Base-by-base conservation (phyloP, 345 rosid genomes). In the Lumnitzera racemosa region DNA sequence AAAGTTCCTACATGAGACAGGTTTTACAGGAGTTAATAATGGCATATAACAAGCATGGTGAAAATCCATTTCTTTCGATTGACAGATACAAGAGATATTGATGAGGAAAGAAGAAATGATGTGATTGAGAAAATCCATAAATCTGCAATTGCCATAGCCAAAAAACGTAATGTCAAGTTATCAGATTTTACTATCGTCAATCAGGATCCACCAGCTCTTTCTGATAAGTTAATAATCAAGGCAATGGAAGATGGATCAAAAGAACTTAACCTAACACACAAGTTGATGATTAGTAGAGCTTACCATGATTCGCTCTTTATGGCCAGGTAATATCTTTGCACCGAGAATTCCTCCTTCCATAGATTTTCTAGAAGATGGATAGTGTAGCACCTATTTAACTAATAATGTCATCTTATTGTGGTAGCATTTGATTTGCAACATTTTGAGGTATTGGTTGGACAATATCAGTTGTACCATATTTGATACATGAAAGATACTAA, bases 301-400 rank as follows among this genome's bases (percentile, higher is more conserved):
- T 92, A 92, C 71, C 98, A 92, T 56, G 96, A 92, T 80, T 85
- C 98, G 16, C 76, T 89, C 63, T 92, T 92, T 72, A 83, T 92
- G 98, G 96, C 96, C 57, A 92, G 98, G 98, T 92, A 76, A 70
- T 48, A 24, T n/a, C 29, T 7, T 2, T 23, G 43, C 49, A 14
- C 43, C 7, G 43, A 1, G 11, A 36, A 4, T 36, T 36, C 43
- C 43, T 36, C 5, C 11, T 9, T 36, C 43, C 11, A 9, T 36
- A 5, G 43, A 36, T 36, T 36, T 36, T 36, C 43, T 36, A 36
- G 3, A 3, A 36, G 43, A 36, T 36, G 43, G 43, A 36, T 36
- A 9, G 43, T 7, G 10, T 4, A 36, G 43, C 43, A 36, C 10
- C 10, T 36, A 36, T 36, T 36, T 36, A 5, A 36, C 43, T 36